Base-by-base conservation (phyloP, 345 rosid species). In the Populus pruinosa region DNA sequence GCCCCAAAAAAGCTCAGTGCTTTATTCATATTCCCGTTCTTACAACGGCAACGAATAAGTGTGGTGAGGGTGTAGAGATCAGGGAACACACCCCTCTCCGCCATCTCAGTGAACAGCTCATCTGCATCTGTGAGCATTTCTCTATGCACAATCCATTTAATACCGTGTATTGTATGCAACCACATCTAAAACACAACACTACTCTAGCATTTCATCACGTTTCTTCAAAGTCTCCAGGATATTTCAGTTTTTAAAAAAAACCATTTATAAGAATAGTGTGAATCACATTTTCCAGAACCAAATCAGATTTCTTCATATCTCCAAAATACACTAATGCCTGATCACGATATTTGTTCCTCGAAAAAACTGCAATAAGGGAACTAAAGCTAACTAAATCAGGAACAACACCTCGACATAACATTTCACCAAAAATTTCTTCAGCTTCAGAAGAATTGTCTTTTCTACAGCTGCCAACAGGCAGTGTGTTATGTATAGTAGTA, bases 251-350 rank as follows among this genome's bases (percentile, higher is more conserved):
- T 81, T 91, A 76, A 92, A 92, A 75, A 75, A 87, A 87, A 68
- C 96, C 93, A 80, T 91, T 87, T 65, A 94, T 92, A 73, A 94
- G 89, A 80, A 91, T 85, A 3, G 94, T 89, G 83, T 94, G 92
- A 67, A 87, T 81, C 43, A 94, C 93, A 78, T 82, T 88, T 61
- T 94, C 96, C 0, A 91, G 91, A 82, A 87, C 82, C 82, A 92
- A 71, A 25, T 96, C 93, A 31, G 79, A 82, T 47, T 69, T 81
- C 85, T 88, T 88, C 89, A 89, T 85, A 56, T 76, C 67, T 56
- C 76, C 81, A 64, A 88, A 91, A 82, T 90, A 90, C 63, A 73
- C 41, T 31, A 90, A 78, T 6, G 92, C 96, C 79, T 50, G 83
- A 72, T 86, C 88, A n/a, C 89, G 81, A 83, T 76, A 75, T 25